These are phyloP conservation scores for Tremella mesenterica DNA, from an alignment of 768 basidiomycete species.

Conservation along the genomic window DNA sequence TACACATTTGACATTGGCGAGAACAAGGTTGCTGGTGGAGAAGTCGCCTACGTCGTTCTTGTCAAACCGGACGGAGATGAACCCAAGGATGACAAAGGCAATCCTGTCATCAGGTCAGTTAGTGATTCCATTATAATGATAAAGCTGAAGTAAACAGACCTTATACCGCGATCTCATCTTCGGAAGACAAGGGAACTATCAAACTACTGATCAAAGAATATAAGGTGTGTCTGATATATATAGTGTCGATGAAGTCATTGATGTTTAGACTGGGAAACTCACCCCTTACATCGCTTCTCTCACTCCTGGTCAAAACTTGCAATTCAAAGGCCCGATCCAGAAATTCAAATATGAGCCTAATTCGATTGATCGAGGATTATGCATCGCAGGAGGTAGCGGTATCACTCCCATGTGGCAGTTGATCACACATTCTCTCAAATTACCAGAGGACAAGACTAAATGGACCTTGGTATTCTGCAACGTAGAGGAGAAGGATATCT, in stretches of 20 bases:
- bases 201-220: constrained; percentile 72
- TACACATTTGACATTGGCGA: constrained; percentile 67
- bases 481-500: constrained; percentile 79
- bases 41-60: constrained; percentile 49
- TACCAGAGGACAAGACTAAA: constrained; percentile 81
- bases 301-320: constrained; percentile 68
- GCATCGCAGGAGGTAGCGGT: constrained; percentile 90
- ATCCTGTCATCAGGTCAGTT: constrained; percentile 61
- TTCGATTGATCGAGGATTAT: constrained; percentile 60
- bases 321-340: constrained; percentile 80
- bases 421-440: constrained; percentile 57
- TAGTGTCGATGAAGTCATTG: neutral
- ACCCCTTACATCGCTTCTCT: constrained; percentile 73
- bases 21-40: constrained; percentile 30
- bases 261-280: constrained; percentile 67
- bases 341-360: constrained; percentile 75
- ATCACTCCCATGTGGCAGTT: constrained; percentile 55
- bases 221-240: constrained; percentile 34
- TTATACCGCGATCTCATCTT: constrained; percentile 82
- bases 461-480: constrained; percentile 90
- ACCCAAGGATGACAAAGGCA: constrained; percentile 55
- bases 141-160: constrained; percentile 47
- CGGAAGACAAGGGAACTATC: constrained; percentile 66
- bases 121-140: neutral
- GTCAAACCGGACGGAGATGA: constrained; percentile 53